Evolutionary conservation across 2,329 filamentous ascomycete genomes (phyloP).

Genomic region (Aschersonia sp.): DNA sequence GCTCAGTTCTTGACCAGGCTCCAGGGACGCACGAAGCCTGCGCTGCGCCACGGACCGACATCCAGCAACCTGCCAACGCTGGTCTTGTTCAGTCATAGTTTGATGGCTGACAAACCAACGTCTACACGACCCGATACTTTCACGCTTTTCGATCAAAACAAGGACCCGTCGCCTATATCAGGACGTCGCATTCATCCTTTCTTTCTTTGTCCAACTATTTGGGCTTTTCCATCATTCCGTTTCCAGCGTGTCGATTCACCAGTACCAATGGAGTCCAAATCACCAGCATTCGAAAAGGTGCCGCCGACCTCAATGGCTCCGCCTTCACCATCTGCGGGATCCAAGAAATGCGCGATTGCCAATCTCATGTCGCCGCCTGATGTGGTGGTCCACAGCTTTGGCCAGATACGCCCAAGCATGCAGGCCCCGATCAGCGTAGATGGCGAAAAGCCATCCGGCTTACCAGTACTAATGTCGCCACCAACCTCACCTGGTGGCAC

Average conservation of each 20-base stretch:
- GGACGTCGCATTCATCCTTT: conserved; percentile 6
- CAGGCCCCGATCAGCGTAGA: too few relatives aligned
- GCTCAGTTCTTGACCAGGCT: too few relatives aligned
- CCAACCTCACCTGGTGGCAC: conserved; percentile 38
- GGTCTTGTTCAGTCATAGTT: background rate
- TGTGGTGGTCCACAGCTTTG: conserved; percentile 37
- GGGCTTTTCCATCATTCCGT: conserved; percentile 2
- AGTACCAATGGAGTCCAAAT: conserved; percentile 4
- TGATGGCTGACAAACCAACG: conserved; percentile 22
- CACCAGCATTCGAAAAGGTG: conserved; percentile 8
- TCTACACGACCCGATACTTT: conserved; percentile 13
- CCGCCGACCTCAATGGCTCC: conserved; percentile 14
- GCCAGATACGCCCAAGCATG: conserved; percentile 1
- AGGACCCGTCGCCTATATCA: conserved; percentile 5
- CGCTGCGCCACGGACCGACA: too few relatives aligned
- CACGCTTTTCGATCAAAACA: conserved; percentile 15
- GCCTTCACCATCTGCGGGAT: conserved; percentile 19
- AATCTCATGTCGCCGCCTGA: conserved; percentile 51
- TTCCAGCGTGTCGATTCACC: too few relatives aligned
- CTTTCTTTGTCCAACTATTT: conserved; percentile 5
- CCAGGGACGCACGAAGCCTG: too few relatives aligned
- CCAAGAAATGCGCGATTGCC: conserved; percentile 37
- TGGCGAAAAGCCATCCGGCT: conserved; percentile 14
- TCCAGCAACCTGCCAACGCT: too few relatives aligned
- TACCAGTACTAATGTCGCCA: conserved; percentile 35